These are phyloP conservation scores for Mycena belliarum DNA, from an alignment of 768 basidiomycete species.

Conservation along the genomic window DNA sequence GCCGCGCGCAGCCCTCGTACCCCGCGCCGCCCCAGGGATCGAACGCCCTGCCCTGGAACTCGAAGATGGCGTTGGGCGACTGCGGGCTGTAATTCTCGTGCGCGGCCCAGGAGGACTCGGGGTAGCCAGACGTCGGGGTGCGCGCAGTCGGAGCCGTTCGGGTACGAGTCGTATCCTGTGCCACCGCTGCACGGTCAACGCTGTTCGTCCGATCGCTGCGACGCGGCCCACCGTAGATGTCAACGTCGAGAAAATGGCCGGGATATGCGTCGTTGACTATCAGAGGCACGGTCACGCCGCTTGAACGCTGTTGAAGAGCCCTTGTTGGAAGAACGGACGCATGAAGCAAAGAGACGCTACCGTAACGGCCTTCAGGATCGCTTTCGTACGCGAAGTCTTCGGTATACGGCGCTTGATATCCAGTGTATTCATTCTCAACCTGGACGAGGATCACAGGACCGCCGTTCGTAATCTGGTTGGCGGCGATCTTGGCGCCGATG, in stretches of 20 bases:
- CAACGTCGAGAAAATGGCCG: constrained; percentile 43
- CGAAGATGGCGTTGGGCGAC: constrained; percentile 16
- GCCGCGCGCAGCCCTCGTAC: constrained; percentile 52
- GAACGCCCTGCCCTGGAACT: constrained; percentile 54
- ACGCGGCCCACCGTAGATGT: constrained; percentile 51
- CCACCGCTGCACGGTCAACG: constrained; percentile 50
- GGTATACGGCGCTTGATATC: constrained; percentile 36
- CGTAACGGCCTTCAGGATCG: constrained; percentile 33
- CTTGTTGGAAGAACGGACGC: too few relatives aligned
- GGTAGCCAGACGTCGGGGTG: too few relatives aligned
- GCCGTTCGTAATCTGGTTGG: constrained; percentile 52
- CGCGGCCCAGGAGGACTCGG: too few relatives aligned
- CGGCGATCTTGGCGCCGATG: constrained; percentile 38
- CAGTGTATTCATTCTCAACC: constrained; percentile 50
- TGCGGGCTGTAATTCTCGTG: too few relatives aligned
- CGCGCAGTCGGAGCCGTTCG: constrained; percentile 12
- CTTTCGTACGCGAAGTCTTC: constrained; percentile 44
- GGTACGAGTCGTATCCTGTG: constrained; percentile 32
- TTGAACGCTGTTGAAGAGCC: constrained; percentile 37
- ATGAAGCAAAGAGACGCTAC: constrained; percentile 49
- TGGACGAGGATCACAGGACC: constrained; percentile 50
- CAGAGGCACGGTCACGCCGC: constrained; percentile 51
- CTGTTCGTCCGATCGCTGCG: constrained; percentile 50
- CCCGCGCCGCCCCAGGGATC: constrained; percentile 52
- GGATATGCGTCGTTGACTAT: constrained; percentile 57